phyloP scores from a whole-genome alignment of 345 rosid species.

The Excoecaria cochinchinensis region DNA sequence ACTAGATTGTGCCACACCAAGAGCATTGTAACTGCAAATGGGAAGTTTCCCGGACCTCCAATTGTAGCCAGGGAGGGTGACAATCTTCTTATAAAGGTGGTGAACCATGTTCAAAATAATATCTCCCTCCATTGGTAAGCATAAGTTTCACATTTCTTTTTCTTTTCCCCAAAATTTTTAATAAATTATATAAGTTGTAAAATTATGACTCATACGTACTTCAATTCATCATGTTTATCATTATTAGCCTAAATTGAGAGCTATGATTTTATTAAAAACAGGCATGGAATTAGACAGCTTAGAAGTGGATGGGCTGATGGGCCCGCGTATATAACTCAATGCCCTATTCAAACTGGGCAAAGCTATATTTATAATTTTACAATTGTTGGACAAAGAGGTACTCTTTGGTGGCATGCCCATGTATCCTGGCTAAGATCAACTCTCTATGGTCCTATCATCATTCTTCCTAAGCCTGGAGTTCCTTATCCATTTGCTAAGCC shows the following conservation, averaged over 20 bases:
- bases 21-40: conserved; percentile 28
- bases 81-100: conserved; percentile 22
- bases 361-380: conserved; percentile 29
- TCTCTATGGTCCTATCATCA: conserved; percentile 26
- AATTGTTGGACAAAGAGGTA: conserved; percentile 29
- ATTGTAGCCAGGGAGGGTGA: conserved; percentile 33
- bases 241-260: neutral
- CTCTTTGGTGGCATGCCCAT: conserved; percentile 34
- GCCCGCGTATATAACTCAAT: conserved; percentile 28
- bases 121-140: conserved; percentile 29
- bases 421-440: conserved; percentile 30
- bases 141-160: neutral
- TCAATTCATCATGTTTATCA: neutral
- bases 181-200: neutral
- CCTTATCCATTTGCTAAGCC: conserved; percentile 31
- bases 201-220: neutral
- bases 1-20: conserved; percentile 32
- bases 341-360: conserved; percentile 26
- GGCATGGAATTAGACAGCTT: conserved; percentile 17
- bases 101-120: conserved; percentile 27
- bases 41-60: conserved; percentile 29
- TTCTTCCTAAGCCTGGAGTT: conserved; percentile 28
- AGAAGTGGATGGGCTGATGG: conserved; percentile 18
- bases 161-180: neutral
- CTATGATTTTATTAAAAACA: neutral